Evolutionary conservation across 371 early-diverging fungal species (phyloP).

Genomic region (Rhizopus stolonifer): DNA sequence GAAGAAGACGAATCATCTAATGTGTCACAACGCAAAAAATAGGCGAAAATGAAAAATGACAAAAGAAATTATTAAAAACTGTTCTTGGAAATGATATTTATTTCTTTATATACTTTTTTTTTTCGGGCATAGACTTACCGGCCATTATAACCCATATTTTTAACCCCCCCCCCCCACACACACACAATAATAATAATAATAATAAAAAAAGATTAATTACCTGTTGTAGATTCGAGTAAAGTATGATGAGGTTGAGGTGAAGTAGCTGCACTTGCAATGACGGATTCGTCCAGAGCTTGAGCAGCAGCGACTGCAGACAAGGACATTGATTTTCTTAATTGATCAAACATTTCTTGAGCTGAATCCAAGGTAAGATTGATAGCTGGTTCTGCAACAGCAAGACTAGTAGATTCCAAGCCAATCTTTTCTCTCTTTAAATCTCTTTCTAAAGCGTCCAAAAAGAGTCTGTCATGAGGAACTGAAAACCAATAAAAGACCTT

Average conservation of each 20-base stretch:
- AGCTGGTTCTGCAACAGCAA: slow-evolving; percentile 61
- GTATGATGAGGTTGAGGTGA: neutral
- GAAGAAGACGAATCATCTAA: slow-evolving; percentile 5
- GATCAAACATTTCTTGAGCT: slow-evolving; percentile 61
- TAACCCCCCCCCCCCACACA: neutral
- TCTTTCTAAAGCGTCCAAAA: slow-evolving; percentile 97
- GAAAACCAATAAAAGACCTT: slow-evolving; percentile 99
- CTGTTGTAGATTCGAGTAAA: slow-evolving; percentile 7
- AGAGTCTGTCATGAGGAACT: slow-evolving; percentile 96
- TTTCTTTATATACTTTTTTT: slow-evolving; percentile 3
- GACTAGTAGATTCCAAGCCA: slow-evolving; percentile 78
- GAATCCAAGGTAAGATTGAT: slow-evolving; percentile 56
- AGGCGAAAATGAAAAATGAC: neutral
- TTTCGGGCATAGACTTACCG: neutral
- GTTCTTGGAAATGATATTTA: neutral
- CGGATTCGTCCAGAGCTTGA: slow-evolving; percentile 27
- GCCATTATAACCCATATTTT: neutral
- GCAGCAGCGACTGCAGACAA: slow-evolving; percentile 37
- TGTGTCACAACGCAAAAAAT: neutral
- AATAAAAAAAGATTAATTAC: slow-evolving; percentile 19
- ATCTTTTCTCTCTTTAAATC: slow-evolving; percentile 94
- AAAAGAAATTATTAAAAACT: slow-evolving; percentile 7
- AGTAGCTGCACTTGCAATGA: slow-evolving; percentile 4
- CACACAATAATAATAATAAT: neutral
- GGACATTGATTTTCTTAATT: slow-evolving; percentile 45